phyloP scores from a whole-genome alignment of 352 stramenopile genomes.

The Globisporangium emineosum region DNA sequence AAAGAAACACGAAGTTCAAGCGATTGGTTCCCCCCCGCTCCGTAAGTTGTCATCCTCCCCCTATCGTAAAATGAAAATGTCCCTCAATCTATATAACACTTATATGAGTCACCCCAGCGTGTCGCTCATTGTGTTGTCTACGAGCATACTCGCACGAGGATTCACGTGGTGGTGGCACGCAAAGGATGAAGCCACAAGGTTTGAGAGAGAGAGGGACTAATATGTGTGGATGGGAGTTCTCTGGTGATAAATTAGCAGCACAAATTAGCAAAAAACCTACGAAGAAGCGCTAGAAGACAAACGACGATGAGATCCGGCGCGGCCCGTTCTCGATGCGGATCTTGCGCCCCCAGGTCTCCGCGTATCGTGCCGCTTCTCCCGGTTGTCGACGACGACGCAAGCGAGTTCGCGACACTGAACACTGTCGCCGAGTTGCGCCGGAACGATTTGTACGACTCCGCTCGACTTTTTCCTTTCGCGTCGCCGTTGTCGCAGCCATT shows the following conservation, averaged over 20 bases:
- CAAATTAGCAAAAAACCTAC: neutral
- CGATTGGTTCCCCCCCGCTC: neutral
- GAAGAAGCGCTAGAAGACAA: conserved; percentile 31
- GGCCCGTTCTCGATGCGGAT: conserved; percentile 19
- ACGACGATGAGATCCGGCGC: conserved; percentile 39
- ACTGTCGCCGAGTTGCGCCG: conserved; percentile 24
- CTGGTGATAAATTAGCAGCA: conserved; percentile 2
- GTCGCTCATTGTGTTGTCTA: neutral
- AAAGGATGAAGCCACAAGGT: neutral
- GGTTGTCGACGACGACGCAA: neutral
- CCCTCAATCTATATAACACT: neutral
- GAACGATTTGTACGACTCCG: conserved; percentile 14
- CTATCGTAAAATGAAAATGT: neutral
- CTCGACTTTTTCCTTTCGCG: conserved; percentile 14
- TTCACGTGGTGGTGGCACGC: neutral
- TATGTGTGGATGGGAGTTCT: neutral
- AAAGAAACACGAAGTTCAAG: neutral
- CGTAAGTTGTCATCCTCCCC: neutral
- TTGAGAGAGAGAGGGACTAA: neutral
- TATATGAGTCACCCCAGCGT: neutral
- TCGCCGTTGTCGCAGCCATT: conserved; percentile 11
- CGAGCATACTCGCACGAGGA: neutral
- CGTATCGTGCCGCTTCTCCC: conserved; percentile 2
- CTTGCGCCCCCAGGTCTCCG: conserved; percentile 17
- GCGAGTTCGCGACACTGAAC: conserved; percentile 26